Conservation (phyloP, 2,329 filamentous ascomycete species). For the Diaporthe vexans region DNA sequence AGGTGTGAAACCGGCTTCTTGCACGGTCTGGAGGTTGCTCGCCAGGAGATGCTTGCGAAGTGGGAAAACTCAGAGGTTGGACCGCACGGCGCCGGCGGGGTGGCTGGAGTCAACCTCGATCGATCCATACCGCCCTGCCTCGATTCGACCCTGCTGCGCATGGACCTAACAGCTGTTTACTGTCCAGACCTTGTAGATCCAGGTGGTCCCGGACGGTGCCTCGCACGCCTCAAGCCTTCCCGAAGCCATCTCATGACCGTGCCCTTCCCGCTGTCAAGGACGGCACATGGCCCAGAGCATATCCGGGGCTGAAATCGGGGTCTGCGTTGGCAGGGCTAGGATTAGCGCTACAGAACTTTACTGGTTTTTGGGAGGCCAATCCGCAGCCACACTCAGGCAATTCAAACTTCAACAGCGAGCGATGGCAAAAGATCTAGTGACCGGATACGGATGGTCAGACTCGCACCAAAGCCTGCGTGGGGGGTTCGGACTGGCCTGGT, state of each 20-base stretch:
- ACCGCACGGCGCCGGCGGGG: background rate
- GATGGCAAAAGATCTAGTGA: background rate
- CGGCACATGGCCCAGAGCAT: conserved; percentile 8
- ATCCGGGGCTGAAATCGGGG: conserved; percentile 14
- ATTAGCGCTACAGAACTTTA: conserved; percentile 27
- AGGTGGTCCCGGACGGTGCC: background rate
- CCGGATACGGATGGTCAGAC: background rate
- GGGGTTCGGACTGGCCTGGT: background rate
- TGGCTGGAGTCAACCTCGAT: conserved; percentile 6
- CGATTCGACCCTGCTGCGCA: background rate
- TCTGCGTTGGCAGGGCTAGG: conserved; percentile 29
- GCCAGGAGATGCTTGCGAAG: conserved; percentile 31
- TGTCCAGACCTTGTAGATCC: background rate
- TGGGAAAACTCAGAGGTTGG: conserved; percentile 23
- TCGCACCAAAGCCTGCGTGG: conserved; percentile 5
- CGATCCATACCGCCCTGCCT: background rate
- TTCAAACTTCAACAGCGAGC: background rate
- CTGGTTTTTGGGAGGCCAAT: background rate
- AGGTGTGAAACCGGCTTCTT: conserved; percentile 31
- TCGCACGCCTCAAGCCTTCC: conserved; percentile 2
- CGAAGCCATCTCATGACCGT: conserved; percentile 29
- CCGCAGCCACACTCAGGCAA: background rate
- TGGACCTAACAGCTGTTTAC: background rate
- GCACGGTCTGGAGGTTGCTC: conserved; percentile 20
- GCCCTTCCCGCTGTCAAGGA: conserved; percentile 32